Percentiles rank a stretch among this genome's conserved stretches.
phyloP scores from a whole-genome alignment of 495 filamentous ascomycete genomes.

The Aspergillus kassunensis region DNA sequence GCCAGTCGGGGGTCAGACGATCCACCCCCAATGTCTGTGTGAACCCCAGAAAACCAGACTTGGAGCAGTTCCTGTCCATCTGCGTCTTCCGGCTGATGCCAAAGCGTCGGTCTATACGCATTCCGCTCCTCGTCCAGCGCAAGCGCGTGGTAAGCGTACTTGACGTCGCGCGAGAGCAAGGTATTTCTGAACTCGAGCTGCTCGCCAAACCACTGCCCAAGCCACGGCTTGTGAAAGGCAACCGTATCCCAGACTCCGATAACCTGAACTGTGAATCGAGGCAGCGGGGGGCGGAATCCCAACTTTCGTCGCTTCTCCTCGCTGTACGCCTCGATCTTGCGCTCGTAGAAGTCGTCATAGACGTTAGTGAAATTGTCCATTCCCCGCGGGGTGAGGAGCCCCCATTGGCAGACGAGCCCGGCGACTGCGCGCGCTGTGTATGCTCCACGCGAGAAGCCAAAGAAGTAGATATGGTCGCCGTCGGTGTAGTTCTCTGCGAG shows the following conservation, averaged over 20 bases:
- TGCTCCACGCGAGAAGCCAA: conserved; percentile 59
- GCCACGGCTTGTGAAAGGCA: conserved; percentile 36
- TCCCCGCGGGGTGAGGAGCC: conserved; percentile 38
- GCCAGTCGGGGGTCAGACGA: conserved; percentile 30
- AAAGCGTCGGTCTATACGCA: conserved; percentile 52
- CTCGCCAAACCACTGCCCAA: conserved; percentile 19
- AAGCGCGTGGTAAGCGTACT: conserved; percentile 58
- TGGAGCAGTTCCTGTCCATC: conserved; percentile 36
- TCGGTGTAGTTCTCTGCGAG: conserved; percentile 46
- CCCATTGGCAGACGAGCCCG: conserved; percentile 50
- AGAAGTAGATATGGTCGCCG: conserved; percentile 56
- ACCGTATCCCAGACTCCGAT: conserved; percentile 62
- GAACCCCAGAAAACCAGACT: conserved; percentile 55
- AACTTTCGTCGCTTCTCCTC: conserved; percentile 17
- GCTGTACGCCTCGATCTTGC: conserved; percentile 22
- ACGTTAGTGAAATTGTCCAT: conserved; percentile 43
- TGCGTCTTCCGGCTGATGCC: conserved; percentile 34
- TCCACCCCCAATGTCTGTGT: conserved; percentile 51
- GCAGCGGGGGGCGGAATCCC: conserved; percentile 16
- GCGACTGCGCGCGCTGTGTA: conserved; percentile 55
- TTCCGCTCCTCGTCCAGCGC: conserved; percentile 53
- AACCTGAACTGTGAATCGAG: conserved; percentile 39
- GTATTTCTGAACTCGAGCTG: conserved; percentile 29
- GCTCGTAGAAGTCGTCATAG: conserved; percentile 46
- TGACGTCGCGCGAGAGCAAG: conserved; percentile 35